Percentiles rank a stretch among this genome's conserved stretches.
These are phyloP conservation scores for Fonsecaea pugnacius DNA, from an alignment of 2,329 filamentous ascomycete species.

Conservation along the genomic window DNA sequence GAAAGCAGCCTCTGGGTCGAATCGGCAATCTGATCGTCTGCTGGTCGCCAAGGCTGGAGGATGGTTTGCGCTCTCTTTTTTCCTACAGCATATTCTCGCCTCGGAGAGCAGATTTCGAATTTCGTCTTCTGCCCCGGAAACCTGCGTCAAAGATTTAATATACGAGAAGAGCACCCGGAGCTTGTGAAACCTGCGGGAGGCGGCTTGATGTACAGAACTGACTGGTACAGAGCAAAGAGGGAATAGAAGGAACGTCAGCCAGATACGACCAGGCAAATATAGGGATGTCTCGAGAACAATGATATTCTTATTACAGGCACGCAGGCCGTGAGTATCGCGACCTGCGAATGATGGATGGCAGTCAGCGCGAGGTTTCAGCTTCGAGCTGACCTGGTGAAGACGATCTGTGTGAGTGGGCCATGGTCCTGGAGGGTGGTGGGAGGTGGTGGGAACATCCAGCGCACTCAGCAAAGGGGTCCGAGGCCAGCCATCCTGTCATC, in stretches of 20 bases:
- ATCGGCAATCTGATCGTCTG: not conserved
- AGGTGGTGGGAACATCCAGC: conserved; percentile 7
- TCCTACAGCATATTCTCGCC: conserved; percentile 20
- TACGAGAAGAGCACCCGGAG: conserved; percentile 2
- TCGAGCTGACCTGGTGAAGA: conserved; percentile 27
- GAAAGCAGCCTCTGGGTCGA: not conserved
- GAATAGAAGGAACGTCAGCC: conserved; percentile 5
- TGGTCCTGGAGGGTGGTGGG: conserved; percentile 2
- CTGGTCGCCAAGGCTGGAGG: not conserved
- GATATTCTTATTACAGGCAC: conserved; percentile 14
- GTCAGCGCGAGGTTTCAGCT: conserved; percentile 34
- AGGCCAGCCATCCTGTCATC: conserved; percentile 21
- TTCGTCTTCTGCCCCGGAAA: not conserved
- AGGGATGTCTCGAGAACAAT: conserved; percentile 4
- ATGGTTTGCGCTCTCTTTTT: not conserved
- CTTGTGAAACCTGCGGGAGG: conserved; percentile 12
- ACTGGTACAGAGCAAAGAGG: conserved; percentile 3
- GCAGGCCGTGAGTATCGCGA: conserved; percentile 20
- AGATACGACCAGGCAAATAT: conserved; percentile 2
- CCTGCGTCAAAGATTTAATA: not conserved
- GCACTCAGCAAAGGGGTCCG: conserved; percentile 15
- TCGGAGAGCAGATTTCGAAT: conserved; percentile 6
- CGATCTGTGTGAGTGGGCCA: conserved; percentile 26
- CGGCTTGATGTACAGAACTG: conserved; percentile 1
- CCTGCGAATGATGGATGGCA: conserved; percentile 13